Conservation (phyloP, 345 rosid species). For the Streptanthus diversifolius region DNA sequence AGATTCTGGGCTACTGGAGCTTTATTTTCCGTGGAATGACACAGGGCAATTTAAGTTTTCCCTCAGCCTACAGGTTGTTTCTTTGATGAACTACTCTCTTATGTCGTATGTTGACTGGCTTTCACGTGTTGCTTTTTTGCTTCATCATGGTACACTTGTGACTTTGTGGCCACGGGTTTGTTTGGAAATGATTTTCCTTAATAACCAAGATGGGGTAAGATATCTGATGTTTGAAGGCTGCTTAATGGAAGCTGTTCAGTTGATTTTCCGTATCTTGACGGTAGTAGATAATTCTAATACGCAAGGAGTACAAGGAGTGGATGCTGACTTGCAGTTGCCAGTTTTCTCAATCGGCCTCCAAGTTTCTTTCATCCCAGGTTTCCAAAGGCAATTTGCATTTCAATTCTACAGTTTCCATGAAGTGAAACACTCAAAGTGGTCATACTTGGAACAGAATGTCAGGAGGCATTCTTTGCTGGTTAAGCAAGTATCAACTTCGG, state of each 20-base stretch:
- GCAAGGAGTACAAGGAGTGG: constrained; percentile 43
- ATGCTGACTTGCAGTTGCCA: constrained; percentile 52
- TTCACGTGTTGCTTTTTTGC: constrained; percentile 43
- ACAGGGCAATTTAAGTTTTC: constrained; percentile 39
- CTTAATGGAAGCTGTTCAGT: constrained; percentile 61
- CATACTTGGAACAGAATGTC: constrained; percentile 50
- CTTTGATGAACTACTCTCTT: constrained; percentile 35
- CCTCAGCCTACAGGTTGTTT: constrained; percentile 37
- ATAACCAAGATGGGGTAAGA: constrained; percentile 69
- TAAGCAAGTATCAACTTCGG: constrained; percentile 57
- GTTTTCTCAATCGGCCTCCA: constrained; percentile 69
- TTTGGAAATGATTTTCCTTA: constrained; percentile 84
- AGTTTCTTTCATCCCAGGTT: constrained; percentile 50
- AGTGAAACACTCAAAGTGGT: constrained; percentile 60
- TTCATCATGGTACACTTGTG: constrained; percentile 54
- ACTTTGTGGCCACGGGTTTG: constrained; percentile 66
- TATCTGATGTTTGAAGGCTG: constrained; percentile 74
- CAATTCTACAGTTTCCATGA: constrained; percentile 54
- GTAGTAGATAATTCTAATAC: constrained; percentile 47
- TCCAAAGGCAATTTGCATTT: constrained; percentile 60
- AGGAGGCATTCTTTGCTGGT: constrained; percentile 49
- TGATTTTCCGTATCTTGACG: constrained; percentile 52
- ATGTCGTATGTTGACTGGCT: constrained; percentile 43
- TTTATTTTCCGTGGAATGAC: constrained; percentile 38
- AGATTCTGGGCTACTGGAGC: constrained; percentile 36